Evolutionary conservation across 2,329 filamentous ascomycete genomes (phyloP).

Genomic region (Mycocentrospora acerina): DNA sequence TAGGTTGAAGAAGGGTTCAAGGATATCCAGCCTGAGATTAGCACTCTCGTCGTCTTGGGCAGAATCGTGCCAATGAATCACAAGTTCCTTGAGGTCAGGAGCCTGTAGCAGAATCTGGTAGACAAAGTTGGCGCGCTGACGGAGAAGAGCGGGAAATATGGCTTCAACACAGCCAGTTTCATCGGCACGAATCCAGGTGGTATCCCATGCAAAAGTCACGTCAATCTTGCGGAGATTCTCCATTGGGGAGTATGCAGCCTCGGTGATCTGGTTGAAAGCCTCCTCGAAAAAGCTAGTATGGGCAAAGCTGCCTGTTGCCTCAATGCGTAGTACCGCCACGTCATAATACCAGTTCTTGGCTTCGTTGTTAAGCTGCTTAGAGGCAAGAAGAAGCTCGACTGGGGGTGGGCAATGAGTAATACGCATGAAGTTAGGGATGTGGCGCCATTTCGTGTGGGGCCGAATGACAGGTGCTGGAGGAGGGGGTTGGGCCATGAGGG

Average conservation of each 20-base stretch:
- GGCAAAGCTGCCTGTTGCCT: constrained; percentile 36
- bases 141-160: constrained; percentile 31
- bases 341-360: constrained; percentile 39
- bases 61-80: constrained; percentile 39
- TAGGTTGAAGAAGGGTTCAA: constrained; percentile 24
- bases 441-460: constrained; percentile 32
- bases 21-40: constrained; percentile 23
- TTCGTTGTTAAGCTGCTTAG: constrained; percentile 29
- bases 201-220: constrained; percentile 37
- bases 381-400: constrained; percentile 30
- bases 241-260: constrained; percentile 36
- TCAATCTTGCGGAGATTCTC: constrained; percentile 37
- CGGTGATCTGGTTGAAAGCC: constrained; percentile 27
- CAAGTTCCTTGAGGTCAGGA: constrained; percentile 26
- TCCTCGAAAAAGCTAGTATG: constrained; percentile 38
- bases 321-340: constrained; percentile 28
- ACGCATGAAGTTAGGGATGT: constrained; percentile 37
- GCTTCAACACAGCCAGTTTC: constrained; percentile 14
- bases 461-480: constrained; percentile 13
- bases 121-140: constrained; percentile 27
- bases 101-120: constrained; percentile 25
- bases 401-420: constrained; percentile 35
- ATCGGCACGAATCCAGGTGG: constrained; percentile 31
- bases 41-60: constrained; percentile 22
- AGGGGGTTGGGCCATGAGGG: constrained; percentile 3